Evolutionary conservation across 2,329 filamentous ascomycete species (phyloP), one percentile per base, ranked within the genome.

Genomic region (Mycogone perniciosa): DNA sequence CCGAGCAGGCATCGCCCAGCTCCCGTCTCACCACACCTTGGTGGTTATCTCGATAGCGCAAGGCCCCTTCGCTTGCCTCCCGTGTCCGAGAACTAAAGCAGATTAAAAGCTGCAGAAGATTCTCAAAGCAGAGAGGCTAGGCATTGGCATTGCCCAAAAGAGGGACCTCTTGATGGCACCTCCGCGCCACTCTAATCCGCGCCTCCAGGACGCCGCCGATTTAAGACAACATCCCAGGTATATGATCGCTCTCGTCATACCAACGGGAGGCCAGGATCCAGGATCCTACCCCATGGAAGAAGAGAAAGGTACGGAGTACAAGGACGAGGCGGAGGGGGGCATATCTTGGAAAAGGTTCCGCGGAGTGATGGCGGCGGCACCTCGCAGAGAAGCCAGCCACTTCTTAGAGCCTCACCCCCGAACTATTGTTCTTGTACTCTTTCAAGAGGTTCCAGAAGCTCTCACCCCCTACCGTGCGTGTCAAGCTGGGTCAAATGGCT

Each of bases 31-130:
- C 33, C 7, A 31, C 27, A 38, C 27, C 33, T 7, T 29, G 11
- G 40, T n/a, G 4, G 20, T 46, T 11, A 31, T 49, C 39, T 46
- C 34, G 38, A 44, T 46, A 53, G 42, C 43, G 37, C 30, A 39
- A 7, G 30, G 34, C 27, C 11, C 11, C 8, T 11, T 45, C 26
- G 49, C 31, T 31, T 43, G 44, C 46, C 30, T 42, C 42, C 50
- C 41, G 46, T 13, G 31, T 13, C 33, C 31, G 51, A 31, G 34
- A 37, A 31, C 11, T 27, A 44, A 11, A n/a, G 29, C 5, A 35
- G 7, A 10, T 49, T 44, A 46, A 11, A 31, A 39, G 27, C 30
- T 37, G 43, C 51, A 44, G 31, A 33, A 30, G 10, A 38, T 46
- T 52, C 46, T 39, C n/a, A 46, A 52, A 42, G 2, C 4, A 38